phyloP scores from a whole-genome alignment of 495 filamentous ascomycete genomes.

The Pseudevernia furfuracea region DNA sequence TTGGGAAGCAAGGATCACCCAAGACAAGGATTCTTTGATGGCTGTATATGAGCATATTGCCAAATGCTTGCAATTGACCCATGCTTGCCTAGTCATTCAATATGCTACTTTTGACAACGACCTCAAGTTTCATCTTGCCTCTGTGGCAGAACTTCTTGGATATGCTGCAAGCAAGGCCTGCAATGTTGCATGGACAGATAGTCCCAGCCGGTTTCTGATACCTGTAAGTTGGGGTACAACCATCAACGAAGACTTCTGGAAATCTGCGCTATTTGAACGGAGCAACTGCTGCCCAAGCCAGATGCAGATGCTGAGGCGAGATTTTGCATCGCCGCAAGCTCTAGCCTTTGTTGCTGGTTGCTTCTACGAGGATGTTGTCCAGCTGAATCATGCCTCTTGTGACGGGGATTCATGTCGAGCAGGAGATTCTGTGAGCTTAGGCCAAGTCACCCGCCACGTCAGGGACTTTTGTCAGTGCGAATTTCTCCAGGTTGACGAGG shows the following conservation, averaged over 20 bases:
- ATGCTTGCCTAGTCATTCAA: constrained; percentile 7
- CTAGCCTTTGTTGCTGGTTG: constrained; percentile 16
- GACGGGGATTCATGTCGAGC: constrained; percentile 6
- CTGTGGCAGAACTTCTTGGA: constrained; percentile 13
- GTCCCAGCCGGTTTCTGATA: not conserved
- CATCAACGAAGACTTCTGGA: not conserved
- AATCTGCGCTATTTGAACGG: constrained; percentile 9
- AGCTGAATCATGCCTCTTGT: constrained; percentile 12
- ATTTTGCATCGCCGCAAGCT: constrained; percentile 15
- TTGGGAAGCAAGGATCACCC: not conserved
- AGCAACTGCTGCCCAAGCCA: constrained; percentile 18
- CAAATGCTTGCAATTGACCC: constrained; percentile 9
- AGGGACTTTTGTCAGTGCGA: constrained; percentile 13
- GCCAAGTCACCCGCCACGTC: constrained; percentile 2
- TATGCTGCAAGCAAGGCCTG: constrained; percentile 16
- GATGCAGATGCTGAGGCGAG: constrained; percentile 11
- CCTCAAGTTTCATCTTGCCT: constrained; percentile 19
- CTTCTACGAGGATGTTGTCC: constrained; percentile 13
- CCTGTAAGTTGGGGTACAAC: not conserved
- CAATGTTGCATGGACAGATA: constrained; percentile 13
- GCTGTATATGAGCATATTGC: not conserved
- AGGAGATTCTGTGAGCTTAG: not conserved
- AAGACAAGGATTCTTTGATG: not conserved
- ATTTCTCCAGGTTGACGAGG: constrained; percentile 12
- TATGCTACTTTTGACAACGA: constrained; percentile 13